Evolutionary conservation across 139 green algal genomes (phyloP).

Genomic region (Closterium sp.): DNA sequence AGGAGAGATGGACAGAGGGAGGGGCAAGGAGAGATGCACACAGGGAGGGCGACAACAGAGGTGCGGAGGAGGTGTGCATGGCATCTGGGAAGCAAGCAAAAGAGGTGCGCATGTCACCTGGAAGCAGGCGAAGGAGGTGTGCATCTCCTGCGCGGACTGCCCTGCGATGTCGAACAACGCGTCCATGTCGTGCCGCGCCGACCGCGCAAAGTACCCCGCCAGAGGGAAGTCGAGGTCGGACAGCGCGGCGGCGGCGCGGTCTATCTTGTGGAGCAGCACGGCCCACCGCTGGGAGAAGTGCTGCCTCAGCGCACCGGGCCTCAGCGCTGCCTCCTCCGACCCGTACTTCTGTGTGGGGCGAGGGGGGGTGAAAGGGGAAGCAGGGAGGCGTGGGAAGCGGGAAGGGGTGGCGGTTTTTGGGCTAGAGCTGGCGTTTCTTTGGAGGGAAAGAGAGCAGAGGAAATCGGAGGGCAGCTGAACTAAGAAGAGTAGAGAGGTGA

Average conservation of each 20-base stretch:
- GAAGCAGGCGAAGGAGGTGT: constrained; percentile 23
- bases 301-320: too few species aligned
- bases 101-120: constrained; percentile 14
- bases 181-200: constrained; percentile 17
- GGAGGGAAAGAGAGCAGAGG: not conserved
- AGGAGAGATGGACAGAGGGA: not conserved
- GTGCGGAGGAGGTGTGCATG: too few species aligned
- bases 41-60: too few species aligned
- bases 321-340: constrained; percentile 17
- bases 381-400: not conserved
- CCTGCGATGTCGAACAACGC: not conserved
- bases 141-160: not conserved
- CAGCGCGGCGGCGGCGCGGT: not conserved
- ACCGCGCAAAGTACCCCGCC: constrained; percentile 25
- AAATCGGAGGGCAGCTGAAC: not conserved
- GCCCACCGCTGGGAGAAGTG: constrained; percentile 12
- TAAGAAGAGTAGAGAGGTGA: not conserved
- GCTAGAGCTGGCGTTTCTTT: not conserved
- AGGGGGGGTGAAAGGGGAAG: not conserved
- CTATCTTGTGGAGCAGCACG: constrained; percentile 38
- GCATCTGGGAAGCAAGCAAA: constrained; percentile 24
- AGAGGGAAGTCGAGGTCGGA: not conserved
- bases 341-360: constrained; percentile 14
- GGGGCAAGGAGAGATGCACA: too few species aligned
- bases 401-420: not conserved